Conservation (phyloP, 768 basidiomycete genomes). For the Pholiota conissans region DNA sequence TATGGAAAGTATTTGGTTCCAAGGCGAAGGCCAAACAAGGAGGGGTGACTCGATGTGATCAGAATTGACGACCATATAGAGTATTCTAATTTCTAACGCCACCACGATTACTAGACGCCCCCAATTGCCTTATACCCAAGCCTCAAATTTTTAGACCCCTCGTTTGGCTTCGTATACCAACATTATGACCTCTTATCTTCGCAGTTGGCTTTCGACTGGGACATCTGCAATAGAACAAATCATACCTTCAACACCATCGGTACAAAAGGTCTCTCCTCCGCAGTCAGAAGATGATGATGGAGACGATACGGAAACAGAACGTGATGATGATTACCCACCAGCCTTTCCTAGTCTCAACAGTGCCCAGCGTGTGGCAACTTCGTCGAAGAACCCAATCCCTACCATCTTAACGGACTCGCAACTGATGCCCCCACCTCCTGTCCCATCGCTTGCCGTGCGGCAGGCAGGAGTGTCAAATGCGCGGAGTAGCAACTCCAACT, state of each 20-base stretch:
- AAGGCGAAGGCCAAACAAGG: too few species aligned
- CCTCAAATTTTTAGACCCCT: neutral
- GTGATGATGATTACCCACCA: slow-evolving; percentile 62
- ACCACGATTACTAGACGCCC: neutral
- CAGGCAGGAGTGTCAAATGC: slow-evolving; percentile 33
- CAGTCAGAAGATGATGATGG: slow-evolving; percentile 42
- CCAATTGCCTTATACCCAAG: neutral
- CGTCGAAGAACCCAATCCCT: slow-evolving; percentile 20
- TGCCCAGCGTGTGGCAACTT: slow-evolving; percentile 57
- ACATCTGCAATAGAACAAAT: slow-evolving; percentile 26
- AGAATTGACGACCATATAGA: too few species aligned
- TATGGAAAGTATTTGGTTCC: too few species aligned
- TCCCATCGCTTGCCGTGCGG: slow-evolving; percentile 42
- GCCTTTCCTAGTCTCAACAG: slow-evolving; percentile 74
- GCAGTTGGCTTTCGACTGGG: slow-evolving; percentile 52
- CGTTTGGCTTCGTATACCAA: neutral
- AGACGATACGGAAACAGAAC: slow-evolving; percentile 34
- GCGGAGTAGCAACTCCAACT: slow-evolving; percentile 26
- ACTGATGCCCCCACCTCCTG: slow-evolving; percentile 57
- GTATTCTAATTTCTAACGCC: neutral
- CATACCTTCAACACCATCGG: slow-evolving; percentile 28
- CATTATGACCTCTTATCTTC: slow-evolving; percentile 59
- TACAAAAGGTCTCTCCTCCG: slow-evolving; percentile 39
- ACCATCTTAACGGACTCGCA: slow-evolving; percentile 44
- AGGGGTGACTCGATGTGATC: too few species aligned